phyloP scores from a whole-genome alignment of 2,329 filamentous ascomycete genomes.

The Diaporthe humulicola region DNA sequence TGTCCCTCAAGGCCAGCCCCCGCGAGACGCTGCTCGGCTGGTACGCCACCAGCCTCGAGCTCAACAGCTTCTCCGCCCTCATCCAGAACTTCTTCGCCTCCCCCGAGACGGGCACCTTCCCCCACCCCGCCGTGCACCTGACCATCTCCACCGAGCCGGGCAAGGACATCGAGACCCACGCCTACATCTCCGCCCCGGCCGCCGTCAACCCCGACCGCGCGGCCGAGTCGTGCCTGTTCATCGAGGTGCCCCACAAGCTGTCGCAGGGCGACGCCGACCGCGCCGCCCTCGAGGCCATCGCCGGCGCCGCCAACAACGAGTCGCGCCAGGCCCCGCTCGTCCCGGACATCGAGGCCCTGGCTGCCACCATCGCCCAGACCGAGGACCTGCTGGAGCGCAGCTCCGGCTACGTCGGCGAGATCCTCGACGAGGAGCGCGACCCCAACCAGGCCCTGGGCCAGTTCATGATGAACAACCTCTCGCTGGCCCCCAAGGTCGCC shows the following conservation, averaged over 20 bases:
- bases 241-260: conserved; percentile 95
- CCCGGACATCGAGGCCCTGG: conserved; percentile 90
- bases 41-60: conserved; percentile 97
- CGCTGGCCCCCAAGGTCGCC: conserved; percentile 94
- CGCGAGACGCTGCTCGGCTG: conserved; percentile 95
- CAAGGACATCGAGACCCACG: conserved; percentile 88
- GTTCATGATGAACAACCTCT: conserved; percentile 93
- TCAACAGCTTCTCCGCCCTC: conserved; percentile 98
- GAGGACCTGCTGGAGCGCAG: conserved; percentile 92
- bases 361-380: conserved; percentile 88
- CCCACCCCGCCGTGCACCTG: conserved; percentile 96
- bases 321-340: conserved; percentile 79
- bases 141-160: conserved; percentile 93
- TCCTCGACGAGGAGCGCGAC: conserved; percentile 92
- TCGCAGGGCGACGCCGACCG: conserved; percentile 79
- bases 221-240: conserved; percentile 96
- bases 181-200: conserved; percentile 96
- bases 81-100: conserved; percentile 99
- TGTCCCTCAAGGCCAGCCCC: conserved; percentile 94
- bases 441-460: conserved; percentile 94
- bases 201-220: conserved; percentile 95
- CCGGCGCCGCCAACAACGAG: conserved; percentile 84
- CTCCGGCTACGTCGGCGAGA: conserved; percentile 90
- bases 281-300: conserved; percentile 82
- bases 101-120: conserved; percentile 96